Evolutionary conservation across 2,329 filamentous ascomycete species (phyloP), one percentile per base, ranked within the genome.

Genomic region (Colletotrichum sansevieriae): DNA sequence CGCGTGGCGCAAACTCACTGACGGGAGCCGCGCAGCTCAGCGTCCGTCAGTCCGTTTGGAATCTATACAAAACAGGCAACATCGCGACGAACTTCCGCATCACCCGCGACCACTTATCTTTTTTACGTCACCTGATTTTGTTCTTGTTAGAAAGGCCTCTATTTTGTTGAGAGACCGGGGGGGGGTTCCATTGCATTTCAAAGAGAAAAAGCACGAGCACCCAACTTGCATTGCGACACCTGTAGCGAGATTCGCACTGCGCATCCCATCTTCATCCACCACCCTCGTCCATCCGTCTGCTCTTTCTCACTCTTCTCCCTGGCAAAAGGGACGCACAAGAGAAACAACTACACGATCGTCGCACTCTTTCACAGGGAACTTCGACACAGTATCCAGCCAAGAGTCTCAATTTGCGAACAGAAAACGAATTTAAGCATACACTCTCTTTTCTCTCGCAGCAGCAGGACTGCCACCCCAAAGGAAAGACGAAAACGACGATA

Each of bases 181-280:
- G 18, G 25, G 25, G 22, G 11, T 49, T 64, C 39, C 46, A 64
- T 57, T 57, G 37, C 43, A 54, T n/a, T 33, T 33, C 13, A 35
- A 33, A 51, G 20, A 20, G 29, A 25, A 47, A 49, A 29, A 15
- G 49, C 49, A 29, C 37, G 18, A 47, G 46, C 56, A 60, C 35
- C 35, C 25, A 67, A 37, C 60, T 63, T 47, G 35, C 22, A 67
- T 63, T 64, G 65, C 65, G 46, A 47, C 60, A 35, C 44, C 65
- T 52, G 65, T 68, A 68, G 65, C 65, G 65, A 68, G 65, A 68
- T 68, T 57, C 52, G 43, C 51, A 67, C 35, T 44, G 37, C 35
- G 41, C 47, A 35, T 41, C 22, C 44, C 44, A 64, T 58, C 65
- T 44, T 43, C 44, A 64, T 29, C 20, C 29, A 29, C 49, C 49